Evolutionary conservation across 164 flowering plant genomes (phyloP), one percentile per base, ranked within the genome.

Genomic region (Sextonia rubra): DNA sequence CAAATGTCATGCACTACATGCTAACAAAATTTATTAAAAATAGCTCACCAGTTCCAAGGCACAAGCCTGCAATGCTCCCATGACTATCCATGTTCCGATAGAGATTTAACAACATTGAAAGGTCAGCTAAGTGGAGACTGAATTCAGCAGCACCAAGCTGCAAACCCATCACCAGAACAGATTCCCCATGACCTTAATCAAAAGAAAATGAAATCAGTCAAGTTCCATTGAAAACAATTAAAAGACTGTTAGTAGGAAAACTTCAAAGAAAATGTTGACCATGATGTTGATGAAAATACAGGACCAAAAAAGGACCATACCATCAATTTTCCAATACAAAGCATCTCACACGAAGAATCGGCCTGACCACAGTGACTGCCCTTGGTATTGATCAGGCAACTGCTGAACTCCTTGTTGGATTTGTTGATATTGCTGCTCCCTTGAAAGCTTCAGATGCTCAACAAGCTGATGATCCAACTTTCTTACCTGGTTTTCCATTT

Each of bases 271-370:
- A 52, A 37, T 37, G n/a, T 15, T 20, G n/a, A 25, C 18, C 26
- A 27, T 12, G 25, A 49, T 1, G 20, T 18, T 3, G 44, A 29
- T n/a, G 18, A 68, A 14, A 49, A 71, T 48, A 47, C 52, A 73
- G 15, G 75, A 56, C 26, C 18, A 47, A 65, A 27, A 44, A 66
- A 30, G 1, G 14, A 64, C 55, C 85, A 79, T 83, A 84, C 88
- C 89, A 77, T 79, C 72, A 69, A 77, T 62, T 71, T 68, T 68
- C 76, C 69, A 75, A 73, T 63, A 62, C 49, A 61, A 77, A 37
- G 72, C 69, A 78, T 74, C 70, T 93, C 98, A 93, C 97, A 90
- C 97, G 64, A 86, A 85, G 80, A 85, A 86, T 67, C 78, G 88
- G 79, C 90, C 86, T 55, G 88, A 76, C 98, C 90, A 90, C 49